Conservation (phyloP, 768 basidiomycete genomes). For the Termitomyces sp. region DNA sequence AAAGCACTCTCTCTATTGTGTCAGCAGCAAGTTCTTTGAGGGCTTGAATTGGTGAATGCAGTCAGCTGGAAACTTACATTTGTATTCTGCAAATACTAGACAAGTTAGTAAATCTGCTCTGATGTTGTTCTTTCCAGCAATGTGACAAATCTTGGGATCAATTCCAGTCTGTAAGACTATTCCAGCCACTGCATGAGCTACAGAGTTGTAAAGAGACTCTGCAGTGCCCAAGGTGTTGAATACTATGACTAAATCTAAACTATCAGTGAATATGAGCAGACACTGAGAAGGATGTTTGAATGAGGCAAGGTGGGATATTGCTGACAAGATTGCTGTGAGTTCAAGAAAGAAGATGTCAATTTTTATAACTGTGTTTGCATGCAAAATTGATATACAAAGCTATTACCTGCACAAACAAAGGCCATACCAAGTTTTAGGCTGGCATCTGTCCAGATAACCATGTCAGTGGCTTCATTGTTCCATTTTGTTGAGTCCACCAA, state of each 20-base stretch:
- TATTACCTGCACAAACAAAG: too few relatives aligned
- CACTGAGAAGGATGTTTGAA: constrained; percentile 9
- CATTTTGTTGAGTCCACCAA: too few relatives aligned
- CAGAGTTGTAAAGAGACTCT: background rate
- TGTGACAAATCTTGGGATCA: background rate
- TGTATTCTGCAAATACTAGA: background rate
- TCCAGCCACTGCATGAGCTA: background rate
- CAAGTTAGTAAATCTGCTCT: background rate
- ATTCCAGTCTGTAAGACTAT: background rate
- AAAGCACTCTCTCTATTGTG: too few relatives aligned
- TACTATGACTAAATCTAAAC: background rate
- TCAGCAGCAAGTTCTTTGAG: background rate
- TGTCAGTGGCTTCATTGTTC: too few relatives aligned
- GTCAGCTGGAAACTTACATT: background rate
- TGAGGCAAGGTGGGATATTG: background rate
- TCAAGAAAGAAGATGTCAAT: too few relatives aligned
- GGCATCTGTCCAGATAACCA: too few relatives aligned
- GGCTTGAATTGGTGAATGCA: background rate
- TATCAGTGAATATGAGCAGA: constrained; percentile 12
- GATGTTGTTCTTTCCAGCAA: background rate
- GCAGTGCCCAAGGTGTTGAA: background rate
- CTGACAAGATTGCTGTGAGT: too few relatives aligned
- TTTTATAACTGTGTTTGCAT: too few relatives aligned
- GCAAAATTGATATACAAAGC: too few relatives aligned
- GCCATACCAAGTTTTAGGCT: too few relatives aligned